Base-by-base conservation (phyloP, 2,329 filamentous ascomycete genomes). In the Calonectria multiphialidica region DNA sequence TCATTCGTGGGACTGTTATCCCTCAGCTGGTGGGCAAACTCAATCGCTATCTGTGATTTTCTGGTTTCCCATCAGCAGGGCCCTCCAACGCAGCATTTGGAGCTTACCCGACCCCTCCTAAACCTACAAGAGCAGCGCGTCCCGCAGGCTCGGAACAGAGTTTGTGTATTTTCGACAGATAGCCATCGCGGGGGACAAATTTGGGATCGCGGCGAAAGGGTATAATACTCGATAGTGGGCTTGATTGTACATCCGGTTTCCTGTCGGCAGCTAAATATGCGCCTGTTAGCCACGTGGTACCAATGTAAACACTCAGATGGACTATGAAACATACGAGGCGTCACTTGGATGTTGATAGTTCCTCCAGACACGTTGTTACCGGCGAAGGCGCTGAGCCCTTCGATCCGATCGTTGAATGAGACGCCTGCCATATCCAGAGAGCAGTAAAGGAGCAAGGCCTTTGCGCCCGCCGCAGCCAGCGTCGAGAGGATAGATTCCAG, bases 11-110 rank as follows among this genome's bases (percentile, higher is more conserved):
- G 33, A 35, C 33, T 35, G 6, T 6, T 35, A 10, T 81, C 35
- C 65, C 70, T 13, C 79, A 63, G 70, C 71, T 70, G 77, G 62
- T 84, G 81, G n/a, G 78, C 77, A 70, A 82, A 84, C 79, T 85
- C 79, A 71, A 85, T 84, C 25, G 81, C 81, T 62, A 78, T 47
- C 59, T 77, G 73, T 49, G 75, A 75, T 72, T 75, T 76, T 23
- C 75, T 76, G 30, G 3, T 9, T 28, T 61, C 7, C 18, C 12
- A 40, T 61, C 37, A 61, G 12, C 12, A 21, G 13, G 18, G 21
- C 15, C 30, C 16, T 12, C 12, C 5, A 21, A 33, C 18, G 37
- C 3, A 10, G 37, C 15, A 13, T 35, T 1, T 12, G 37, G 18
- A 13, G 18, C 33, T 25, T 44, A 70, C n/a, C 83, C 74, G 47